A percentile compares a stretch with the other conserved stretches of the same genome.
phyloP scores from a whole-genome alignment of 176 grass and related monocot genomes.

The Oryza glumipatula region DNA sequence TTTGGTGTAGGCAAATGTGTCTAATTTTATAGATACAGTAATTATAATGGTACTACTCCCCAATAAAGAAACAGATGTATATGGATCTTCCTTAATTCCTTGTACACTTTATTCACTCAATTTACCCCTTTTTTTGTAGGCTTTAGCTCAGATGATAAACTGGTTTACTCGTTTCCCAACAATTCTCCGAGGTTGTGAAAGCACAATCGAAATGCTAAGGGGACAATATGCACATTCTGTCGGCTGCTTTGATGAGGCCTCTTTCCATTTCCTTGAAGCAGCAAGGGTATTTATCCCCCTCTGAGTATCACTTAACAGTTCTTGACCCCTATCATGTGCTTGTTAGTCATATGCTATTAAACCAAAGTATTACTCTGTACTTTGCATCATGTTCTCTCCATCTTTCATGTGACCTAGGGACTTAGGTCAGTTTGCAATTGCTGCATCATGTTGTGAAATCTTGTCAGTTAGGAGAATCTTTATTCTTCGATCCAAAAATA shows the following conservation, averaged over 20 bases:
- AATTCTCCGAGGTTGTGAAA: conserved; percentile 83
- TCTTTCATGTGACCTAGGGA: conserved; percentile 12
- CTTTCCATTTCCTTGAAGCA: conserved; percentile 91
- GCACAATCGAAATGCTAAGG: conserved; percentile 85
- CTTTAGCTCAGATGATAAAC: conserved; percentile 79
- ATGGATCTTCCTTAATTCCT: background rate
- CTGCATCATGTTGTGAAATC: background rate
- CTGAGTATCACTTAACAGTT: background rate
- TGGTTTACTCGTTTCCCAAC: conserved; percentile 91
- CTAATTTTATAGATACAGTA: conserved; percentile 15
- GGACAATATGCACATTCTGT: conserved; percentile 98
- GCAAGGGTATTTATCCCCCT: conserved; percentile 51
- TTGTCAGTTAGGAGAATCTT: background rate
- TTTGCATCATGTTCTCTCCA: background rate
- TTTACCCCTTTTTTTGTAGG: conserved; percentile 48
- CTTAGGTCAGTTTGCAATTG: background rate
- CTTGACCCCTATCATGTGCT: background rate
- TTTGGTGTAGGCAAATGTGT: conserved; percentile 26
- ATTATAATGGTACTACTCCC: background rate
- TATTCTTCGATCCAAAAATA: background rate
- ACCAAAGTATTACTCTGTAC: conserved; percentile 14
- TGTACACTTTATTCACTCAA: conserved; percentile 21
- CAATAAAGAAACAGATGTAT: background rate
- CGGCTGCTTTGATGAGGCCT: conserved; percentile 88
- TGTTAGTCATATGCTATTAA: conserved; percentile 16